Evolutionary conservation across 2,329 filamentous ascomycete species (phyloP).

Genomic region (Fusarium palustre): DNA sequence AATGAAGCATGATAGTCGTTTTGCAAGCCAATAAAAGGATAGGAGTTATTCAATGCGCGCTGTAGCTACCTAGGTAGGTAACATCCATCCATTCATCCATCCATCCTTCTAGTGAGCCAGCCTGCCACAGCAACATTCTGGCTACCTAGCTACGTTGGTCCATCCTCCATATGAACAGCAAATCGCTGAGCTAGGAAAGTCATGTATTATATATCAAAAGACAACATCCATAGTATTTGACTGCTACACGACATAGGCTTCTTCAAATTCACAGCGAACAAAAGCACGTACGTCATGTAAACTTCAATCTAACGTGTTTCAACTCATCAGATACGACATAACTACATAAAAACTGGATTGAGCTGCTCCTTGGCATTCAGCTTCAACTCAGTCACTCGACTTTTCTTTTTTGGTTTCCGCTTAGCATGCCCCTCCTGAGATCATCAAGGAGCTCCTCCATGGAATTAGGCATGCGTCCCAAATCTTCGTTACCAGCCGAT

Average conservation of each 20-base stretch:
- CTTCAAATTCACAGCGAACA: neutral
- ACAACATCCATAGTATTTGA: no score
- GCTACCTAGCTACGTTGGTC: neutral
- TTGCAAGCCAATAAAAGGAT: neutral
- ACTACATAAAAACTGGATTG: conserved; percentile 57
- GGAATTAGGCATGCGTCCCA: conserved; percentile 47
- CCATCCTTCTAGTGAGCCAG: neutral
- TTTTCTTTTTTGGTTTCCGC: conserved; percentile 51
- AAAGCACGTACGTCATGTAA: conserved; percentile 16
- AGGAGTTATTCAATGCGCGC: neutral
- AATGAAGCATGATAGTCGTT: neutral
- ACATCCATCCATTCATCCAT: no score
- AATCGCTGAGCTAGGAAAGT: neutral
- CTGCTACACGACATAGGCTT: neutral
- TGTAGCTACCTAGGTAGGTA: no score
- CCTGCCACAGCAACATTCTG: neutral
- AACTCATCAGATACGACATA: conserved; percentile 58
- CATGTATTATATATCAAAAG: neutral
- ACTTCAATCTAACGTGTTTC: conserved; percentile 53
- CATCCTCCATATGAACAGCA: neutral
- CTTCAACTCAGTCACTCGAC: conserved; percentile 53
- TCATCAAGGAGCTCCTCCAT: conserved; percentile 45
- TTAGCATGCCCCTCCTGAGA: conserved; percentile 47
- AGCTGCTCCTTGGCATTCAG: conserved; percentile 54
- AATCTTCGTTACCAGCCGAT: conserved; percentile 53